These are phyloP conservation scores for Neocallimastix lanati DNA, from an alignment of 192 early-diverging fungal genomes.

Conservation along the genomic window DNA sequence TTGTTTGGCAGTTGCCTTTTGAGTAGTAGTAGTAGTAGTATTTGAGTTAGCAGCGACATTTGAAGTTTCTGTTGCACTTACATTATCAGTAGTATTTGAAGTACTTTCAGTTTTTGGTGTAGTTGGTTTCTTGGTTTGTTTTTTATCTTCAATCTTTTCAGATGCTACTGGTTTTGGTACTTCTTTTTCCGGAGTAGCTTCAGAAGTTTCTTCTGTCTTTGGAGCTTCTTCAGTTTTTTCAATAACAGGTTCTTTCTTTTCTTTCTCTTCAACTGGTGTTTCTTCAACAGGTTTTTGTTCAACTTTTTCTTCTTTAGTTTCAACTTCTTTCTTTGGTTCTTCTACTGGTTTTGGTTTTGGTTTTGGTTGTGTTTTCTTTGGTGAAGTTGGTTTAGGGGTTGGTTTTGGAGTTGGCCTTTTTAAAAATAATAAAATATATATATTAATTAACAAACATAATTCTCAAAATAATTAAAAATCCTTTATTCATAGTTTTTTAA, in stretches of 20 bases:
- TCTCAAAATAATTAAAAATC: too few relatives aligned
- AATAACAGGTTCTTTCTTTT: not conserved
- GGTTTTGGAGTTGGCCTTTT: not conserved
- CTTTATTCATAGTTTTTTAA: not conserved
- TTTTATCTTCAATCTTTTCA: not conserved
- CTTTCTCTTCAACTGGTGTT: not conserved
- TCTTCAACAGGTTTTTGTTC: not conserved
- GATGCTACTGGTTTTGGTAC: not conserved
- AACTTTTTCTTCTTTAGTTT: not conserved
- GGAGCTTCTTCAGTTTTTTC: not conserved
- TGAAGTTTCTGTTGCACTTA: too few relatives aligned
- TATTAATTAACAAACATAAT: not conserved
- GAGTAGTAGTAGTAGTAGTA: not conserved
- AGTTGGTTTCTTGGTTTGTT: not conserved
- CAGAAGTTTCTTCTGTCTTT: not conserved
- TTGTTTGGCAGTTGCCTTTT: not conserved
- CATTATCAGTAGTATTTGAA: too few relatives aligned
- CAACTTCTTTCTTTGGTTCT: not conserved
- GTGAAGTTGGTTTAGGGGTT: not conserved
- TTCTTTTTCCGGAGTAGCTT: not conserved
- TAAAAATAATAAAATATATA: not conserved
- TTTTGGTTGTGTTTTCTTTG: not conserved
- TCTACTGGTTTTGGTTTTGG: not conserved
- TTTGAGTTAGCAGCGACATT: too few relatives aligned
- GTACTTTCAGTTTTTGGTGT: not conserved